These are phyloP conservation scores for Umbelopsis sp. DNA, from an alignment of 192 early-diverging fungal genomes.

Conservation along the genomic window DNA sequence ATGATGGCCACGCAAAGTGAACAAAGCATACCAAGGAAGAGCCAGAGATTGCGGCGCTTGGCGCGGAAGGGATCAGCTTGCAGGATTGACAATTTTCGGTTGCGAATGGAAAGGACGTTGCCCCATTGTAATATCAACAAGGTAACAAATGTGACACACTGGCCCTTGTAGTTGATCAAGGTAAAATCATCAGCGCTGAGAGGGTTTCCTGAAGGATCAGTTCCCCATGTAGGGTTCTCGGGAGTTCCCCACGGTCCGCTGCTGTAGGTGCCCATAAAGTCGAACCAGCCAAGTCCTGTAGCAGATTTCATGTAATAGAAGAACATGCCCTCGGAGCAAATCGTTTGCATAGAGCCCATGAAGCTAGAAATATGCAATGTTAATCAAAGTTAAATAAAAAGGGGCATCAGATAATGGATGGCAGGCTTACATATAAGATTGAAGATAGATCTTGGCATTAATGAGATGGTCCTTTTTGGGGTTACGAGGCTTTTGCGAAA, in stretches of 20 bases:
- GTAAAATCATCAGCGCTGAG: conserved; percentile 46
- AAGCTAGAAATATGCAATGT: conserved; percentile 36
- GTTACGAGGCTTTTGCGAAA: conserved; percentile 72
- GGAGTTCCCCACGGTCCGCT: conserved; percentile 26
- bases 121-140: conserved; percentile 64
- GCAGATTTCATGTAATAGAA: conserved; percentile 66
- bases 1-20: conserved; percentile 48
- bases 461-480: conserved; percentile 70
- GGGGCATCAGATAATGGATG: no score
- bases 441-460: conserved; percentile 64
- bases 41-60: conserved; percentile 54
- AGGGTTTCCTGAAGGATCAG: conserved; percentile 42
- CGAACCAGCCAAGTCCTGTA: conserved; percentile 53
- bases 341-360: conserved; percentile 66
- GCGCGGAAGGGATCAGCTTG: conserved; percentile 61
- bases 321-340: conserved; percentile 69
- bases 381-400: neutral
- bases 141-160: conserved; percentile 63
- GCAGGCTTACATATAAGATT: conserved; percentile 61
- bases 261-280: conserved; percentile 40
- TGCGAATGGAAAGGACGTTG: conserved; percentile 61
- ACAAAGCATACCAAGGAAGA: conserved; percentile 49
- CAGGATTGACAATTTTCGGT: conserved; percentile 55
- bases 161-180: conserved; percentile 48
- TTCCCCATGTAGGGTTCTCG: conserved; percentile 22